Evolutionary conservation across 495 filamentous ascomycete genomes (phyloP).

Genomic region (Penicillium subrubescens): DNA sequence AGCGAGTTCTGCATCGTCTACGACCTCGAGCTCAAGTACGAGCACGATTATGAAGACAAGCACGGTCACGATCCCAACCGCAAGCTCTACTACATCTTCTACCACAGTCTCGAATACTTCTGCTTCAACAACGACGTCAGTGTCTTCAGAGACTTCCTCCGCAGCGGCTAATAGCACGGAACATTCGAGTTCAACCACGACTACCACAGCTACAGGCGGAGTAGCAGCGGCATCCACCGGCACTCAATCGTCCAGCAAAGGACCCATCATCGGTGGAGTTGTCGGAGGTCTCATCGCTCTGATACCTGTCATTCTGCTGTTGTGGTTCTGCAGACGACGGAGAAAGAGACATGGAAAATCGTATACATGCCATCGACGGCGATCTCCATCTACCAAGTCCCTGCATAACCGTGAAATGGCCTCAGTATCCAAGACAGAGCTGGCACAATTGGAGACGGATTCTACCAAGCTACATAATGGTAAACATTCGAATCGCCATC

Average conservation of each 20-base stretch:
- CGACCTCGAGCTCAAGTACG: neutral
- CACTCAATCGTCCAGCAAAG: slow-evolving; percentile 6
- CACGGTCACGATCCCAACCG: neutral
- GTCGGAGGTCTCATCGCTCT: slow-evolving; percentile 26
- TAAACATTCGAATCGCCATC: neutral
- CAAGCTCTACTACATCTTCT: neutral
- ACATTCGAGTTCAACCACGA: neutral
- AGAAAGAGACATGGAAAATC: slow-evolving; percentile 18
- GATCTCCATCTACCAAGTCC: neutral
- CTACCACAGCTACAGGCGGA: neutral
- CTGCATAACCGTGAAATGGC: slow-evolving; percentile 5
- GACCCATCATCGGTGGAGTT: slow-evolving; percentile 33
- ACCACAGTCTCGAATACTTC: neutral
- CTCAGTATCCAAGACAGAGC: neutral
- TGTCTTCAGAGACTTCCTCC: neutral
- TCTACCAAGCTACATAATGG: neutral
- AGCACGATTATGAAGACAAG: neutral
- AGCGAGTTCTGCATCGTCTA: neutral
- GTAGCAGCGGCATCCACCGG: neutral
- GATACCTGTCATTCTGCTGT: slow-evolving; percentile 21
- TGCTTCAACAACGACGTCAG: neutral
- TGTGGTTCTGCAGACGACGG: slow-evolving; percentile 28
- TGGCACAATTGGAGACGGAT: neutral
- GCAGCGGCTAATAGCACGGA: neutral
- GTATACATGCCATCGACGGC: slow-evolving; percentile 7